Evolutionary conservation across 306 rosid species (phyloP).

Genomic region (Coriaria nepalensis): DNA sequence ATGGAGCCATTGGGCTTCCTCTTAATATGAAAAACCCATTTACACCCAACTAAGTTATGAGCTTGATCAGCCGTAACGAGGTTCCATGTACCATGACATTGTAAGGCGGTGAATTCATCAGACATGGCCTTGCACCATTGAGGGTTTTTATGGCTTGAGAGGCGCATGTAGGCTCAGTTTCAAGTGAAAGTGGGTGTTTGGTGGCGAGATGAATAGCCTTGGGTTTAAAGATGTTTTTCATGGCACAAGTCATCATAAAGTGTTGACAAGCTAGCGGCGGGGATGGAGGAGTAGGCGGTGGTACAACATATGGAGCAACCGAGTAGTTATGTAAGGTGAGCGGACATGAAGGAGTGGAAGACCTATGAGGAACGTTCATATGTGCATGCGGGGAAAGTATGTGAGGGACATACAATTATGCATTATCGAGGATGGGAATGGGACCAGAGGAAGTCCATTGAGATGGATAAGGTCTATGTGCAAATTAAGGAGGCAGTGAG

Average conservation of each 20-base stretch:
- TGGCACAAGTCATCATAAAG: neutral
- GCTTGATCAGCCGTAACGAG: neutral
- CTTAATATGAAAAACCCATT: no score
- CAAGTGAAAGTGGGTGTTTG: neutral
- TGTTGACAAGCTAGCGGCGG: no score
- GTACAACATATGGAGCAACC: no score
- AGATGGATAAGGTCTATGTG: no score
- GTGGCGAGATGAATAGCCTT: neutral
- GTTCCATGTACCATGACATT: neutral
- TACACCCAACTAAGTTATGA: neutral
- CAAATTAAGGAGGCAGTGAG: no score
- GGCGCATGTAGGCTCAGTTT: neutral
- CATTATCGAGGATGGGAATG: no score
- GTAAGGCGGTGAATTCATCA: neutral
- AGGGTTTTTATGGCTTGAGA: neutral
- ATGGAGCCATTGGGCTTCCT: neutral
- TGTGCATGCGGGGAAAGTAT: no score
- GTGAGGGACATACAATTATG: no score
- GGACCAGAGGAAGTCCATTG: no score
- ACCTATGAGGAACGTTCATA: no score
- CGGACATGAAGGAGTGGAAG: no score
- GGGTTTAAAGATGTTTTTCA: conserved; percentile 3
- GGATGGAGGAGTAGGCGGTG: neutral
- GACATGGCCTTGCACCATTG: neutral
- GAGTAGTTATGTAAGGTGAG: no score